Evolutionary conservation across 2,329 filamentous ascomycete species (phyloP).

Genomic region (Ceratocystis ficicola): DNA sequence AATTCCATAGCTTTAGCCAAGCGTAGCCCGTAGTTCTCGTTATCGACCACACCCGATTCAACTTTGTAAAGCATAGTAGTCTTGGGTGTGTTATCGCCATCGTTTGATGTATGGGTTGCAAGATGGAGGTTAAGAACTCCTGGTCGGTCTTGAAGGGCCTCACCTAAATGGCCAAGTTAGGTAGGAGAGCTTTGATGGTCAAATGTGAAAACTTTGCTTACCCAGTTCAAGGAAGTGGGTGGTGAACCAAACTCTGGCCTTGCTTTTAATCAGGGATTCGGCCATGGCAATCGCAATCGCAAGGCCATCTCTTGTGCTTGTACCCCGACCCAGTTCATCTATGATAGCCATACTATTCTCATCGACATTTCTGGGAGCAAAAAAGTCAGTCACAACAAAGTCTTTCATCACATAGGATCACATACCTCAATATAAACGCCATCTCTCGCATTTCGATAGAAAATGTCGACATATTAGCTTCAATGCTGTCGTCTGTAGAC

Average conservation of each 20-base stretch:
- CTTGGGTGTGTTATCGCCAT: conserved; percentile 38
- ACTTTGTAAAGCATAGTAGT: conserved; percentile 88
- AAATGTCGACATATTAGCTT: conserved; percentile 87
- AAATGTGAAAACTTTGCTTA: conserved; percentile 26
- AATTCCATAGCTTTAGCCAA: conserved; percentile 65
- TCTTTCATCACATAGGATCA: background rate
- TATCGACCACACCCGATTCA: conserved; percentile 54
- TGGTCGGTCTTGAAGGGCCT: conserved; percentile 58
- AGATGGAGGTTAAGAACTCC: conserved; percentile 79
- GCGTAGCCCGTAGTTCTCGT: conserved; percentile 71
- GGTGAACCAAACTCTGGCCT: conserved; percentile 77
- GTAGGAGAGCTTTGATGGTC: background rate
- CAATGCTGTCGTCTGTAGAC: conserved; percentile 75
- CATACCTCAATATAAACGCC: conserved; percentile 67
- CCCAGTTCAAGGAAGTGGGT: conserved; percentile 79
- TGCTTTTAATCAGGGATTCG: conserved; percentile 70
- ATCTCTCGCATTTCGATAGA: conserved; percentile 92
- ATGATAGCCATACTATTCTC: conserved; percentile 66
- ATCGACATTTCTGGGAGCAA: conserved; percentile 53
- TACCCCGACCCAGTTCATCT: conserved; percentile 85
- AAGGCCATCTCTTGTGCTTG: conserved; percentile 75
- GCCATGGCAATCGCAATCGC: conserved; percentile 83
- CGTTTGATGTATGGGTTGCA: conserved; percentile 49
- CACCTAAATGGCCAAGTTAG: conserved; percentile 34
- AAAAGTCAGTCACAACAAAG: background rate